phyloP scores from a whole-genome alignment of 768 basidiomycete genomes.

The Postia placenta region DNA sequence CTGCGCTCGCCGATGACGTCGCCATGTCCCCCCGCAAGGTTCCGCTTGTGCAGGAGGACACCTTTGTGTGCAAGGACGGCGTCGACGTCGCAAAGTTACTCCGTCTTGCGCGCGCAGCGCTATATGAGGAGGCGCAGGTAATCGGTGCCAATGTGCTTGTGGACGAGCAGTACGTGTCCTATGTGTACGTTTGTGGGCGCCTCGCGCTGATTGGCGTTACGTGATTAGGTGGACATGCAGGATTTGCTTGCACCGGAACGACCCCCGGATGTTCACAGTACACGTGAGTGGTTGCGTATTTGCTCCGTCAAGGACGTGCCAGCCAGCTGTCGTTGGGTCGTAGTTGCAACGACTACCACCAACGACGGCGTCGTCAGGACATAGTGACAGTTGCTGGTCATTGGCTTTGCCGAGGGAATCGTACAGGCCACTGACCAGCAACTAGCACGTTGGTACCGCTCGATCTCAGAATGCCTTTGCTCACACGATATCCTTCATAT shows the following conservation, averaged over 20 bases:
- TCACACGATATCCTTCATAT: neutral
- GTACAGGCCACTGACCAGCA: too few species aligned
- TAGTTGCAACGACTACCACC: too few species aligned
- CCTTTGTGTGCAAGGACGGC: constrained; percentile 53
- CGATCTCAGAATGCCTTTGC: too few species aligned
- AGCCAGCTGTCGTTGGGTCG: too few species aligned
- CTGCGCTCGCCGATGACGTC: constrained; percentile 23
- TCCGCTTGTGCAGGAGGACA: constrained; percentile 31
- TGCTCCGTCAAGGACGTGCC: too few species aligned
- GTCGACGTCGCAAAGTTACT: constrained; percentile 58
- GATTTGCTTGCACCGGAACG: constrained; percentile 48
- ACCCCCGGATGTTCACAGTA: constrained; percentile 51
- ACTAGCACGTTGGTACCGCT: too few species aligned
- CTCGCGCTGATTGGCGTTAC: neutral
- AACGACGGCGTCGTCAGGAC: too few species aligned
- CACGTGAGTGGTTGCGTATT: constrained; percentile 48
- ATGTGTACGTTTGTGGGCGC: constrained; percentile 7
- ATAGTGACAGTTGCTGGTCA: too few species aligned
- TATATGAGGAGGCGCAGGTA: constrained; percentile 43
- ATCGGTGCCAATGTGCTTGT: constrained; percentile 57
- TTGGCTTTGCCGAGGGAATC: too few species aligned
- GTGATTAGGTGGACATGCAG: constrained; percentile 55
- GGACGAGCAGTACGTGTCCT: constrained; percentile 57
- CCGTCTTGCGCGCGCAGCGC: constrained; percentile 42
- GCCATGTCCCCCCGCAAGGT: constrained; percentile 25